Base-by-base conservation (phyloP, 2,329 filamentous ascomycete genomes). In the Shiraia sp. region DNA sequence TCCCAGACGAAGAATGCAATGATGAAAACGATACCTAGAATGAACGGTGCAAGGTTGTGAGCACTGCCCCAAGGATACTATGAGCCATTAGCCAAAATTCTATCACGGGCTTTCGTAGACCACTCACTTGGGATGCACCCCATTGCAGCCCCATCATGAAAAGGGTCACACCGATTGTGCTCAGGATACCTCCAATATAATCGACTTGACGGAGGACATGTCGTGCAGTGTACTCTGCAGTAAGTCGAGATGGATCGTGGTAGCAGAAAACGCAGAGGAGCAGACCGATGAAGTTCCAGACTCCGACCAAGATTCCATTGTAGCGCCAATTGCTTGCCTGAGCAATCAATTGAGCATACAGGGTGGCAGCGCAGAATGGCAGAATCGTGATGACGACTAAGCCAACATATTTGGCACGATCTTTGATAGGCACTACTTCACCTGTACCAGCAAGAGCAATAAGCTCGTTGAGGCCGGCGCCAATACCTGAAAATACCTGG, bases 371-470 rank as follows among this genome's bases (percentile, higher is more conserved):
- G 42, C 77, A 78, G 59, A 85, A 85, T 0, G 82, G 82, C 1
- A 83, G 49, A 42, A 86, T 82, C 40, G 79, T 82, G 55, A 84
- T 75, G 32, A 85, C 77, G 10, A 87, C 67, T 1, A 75, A 63
- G 10, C 79, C 79, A 16, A 86, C 78, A 56, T 86, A 86, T 57
- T 77, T 77, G 22, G 81, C 84, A 33, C 85, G 78, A 63, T 86
- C 80, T 13, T 78, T 73, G 14, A 80, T 80, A 1, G 85, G 85
- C 0, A 82, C 85, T 45, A 88, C 75, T 60, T 88, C 85, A 2
- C 82, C 81, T 1, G 83, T 85, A 24, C 78, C 85, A 19, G 85
- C 83, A 7, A 88, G 72, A 4, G 85, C 83, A 5, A 82, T 87
- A 24, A 88, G 71, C 63, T 87, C 84, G 51, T 83, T 83, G 46